Percentiles rank a stretch among this genome's conserved stretches.
Evolutionary conservation across 805 yeast species (phyloP).

Genomic region (Tetrapisispora fleetii): DNA sequence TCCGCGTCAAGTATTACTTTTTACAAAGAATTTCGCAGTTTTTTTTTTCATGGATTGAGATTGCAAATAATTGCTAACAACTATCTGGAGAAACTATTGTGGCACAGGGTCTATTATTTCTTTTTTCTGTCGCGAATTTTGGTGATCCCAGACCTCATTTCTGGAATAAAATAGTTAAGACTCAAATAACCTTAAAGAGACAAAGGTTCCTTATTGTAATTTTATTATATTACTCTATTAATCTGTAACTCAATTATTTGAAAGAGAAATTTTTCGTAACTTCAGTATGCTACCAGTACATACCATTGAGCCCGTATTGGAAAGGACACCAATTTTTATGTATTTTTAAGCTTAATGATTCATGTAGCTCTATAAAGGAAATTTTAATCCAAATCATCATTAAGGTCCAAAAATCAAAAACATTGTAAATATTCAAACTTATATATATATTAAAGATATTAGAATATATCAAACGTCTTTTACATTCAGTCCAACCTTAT

Average conservation of each 20-base stretch:
- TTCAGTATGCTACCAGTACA: no score
- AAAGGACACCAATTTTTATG: not conserved
- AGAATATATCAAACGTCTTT: not conserved
- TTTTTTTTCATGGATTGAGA: no score
- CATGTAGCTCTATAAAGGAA: not conserved
- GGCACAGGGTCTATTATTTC: not conserved
- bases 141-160: not conserved
- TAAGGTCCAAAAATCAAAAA: not conserved
- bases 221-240: not conserved
- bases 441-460: not conserved
- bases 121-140: slow-evolving; percentile 2
- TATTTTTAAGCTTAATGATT: no score
- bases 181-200: not conserved
- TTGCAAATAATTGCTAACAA: no score
- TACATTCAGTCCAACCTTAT: no score
- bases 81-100: no score
- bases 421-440: not conserved
- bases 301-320: not conserved
- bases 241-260: not conserved
- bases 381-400: no score
- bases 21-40: no score
- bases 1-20: no score
- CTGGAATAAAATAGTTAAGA: not conserved
- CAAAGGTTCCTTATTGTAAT: not conserved
- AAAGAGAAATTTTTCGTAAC: not conserved